Conservation (phyloP, 2,329 filamentous ascomycete species). For the Fusarium udum region DNA sequence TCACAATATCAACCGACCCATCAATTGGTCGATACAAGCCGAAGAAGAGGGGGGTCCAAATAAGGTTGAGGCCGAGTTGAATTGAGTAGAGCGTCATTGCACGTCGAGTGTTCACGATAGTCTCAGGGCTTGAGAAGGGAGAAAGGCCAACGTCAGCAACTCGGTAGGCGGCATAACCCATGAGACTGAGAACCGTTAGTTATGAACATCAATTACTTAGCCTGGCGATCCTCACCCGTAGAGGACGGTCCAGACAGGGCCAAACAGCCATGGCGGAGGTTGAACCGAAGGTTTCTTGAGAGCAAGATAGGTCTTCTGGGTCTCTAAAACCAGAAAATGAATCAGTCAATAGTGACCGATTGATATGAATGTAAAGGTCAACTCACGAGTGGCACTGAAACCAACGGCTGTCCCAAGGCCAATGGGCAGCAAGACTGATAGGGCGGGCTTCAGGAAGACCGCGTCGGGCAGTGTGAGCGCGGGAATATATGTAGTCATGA, state of each 20-base stretch:
- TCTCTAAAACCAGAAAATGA: slow-evolving; percentile 53
- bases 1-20: slow-evolving; percentile 79
- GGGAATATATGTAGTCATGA: slow-evolving; percentile 84
- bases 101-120: slow-evolving; percentile 68
- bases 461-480: slow-evolving; percentile 76
- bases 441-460: slow-evolving; percentile 76
- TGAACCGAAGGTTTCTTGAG: slow-evolving; percentile 74
- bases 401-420: slow-evolving; percentile 78
- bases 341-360: not conserved
- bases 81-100: slow-evolving; percentile 85
- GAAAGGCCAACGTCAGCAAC: slow-evolving; percentile 72
- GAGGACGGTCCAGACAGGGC: slow-evolving; percentile 72
- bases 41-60: slow-evolving; percentile 96
- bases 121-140: slow-evolving; percentile 62
- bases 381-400: slow-evolving; percentile 71
- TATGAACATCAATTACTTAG: not conserved
- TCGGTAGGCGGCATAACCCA: slow-evolving; percentile 90
- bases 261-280: slow-evolving; percentile 70
- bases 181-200: slow-evolving; percentile 56
- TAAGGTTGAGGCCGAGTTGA: slow-evolving; percentile 84
- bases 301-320: slow-evolving; percentile 69
- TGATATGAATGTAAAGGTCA: not conserved
- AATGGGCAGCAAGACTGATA: slow-evolving; percentile 80
- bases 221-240: slow-evolving; percentile 58
- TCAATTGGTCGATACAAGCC: slow-evolving; percentile 75